Evolutionary conservation across 352 stramenopile genomes (phyloP).

Genomic region (Globisporangium alternatum): DNA sequence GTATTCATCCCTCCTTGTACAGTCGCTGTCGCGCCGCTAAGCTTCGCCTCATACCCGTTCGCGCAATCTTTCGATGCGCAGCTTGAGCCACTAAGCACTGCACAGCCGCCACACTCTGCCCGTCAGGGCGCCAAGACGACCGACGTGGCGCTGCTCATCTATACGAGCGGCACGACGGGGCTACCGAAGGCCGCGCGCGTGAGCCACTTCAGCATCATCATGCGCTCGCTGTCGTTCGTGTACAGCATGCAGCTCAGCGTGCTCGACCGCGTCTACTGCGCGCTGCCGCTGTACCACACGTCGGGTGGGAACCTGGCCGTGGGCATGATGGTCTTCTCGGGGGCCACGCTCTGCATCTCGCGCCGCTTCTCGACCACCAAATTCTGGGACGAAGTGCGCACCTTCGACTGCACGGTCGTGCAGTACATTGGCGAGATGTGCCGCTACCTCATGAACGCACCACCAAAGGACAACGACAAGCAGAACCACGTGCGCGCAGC

Average conservation of each 20-base stretch:
- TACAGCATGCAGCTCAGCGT: constrained; percentile 45
- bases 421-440: constrained; percentile 93
- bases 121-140: constrained; percentile 39
- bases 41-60: constrained; percentile 21
- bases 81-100: constrained; percentile 25
- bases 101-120: constrained; percentile 24
- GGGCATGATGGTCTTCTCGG: constrained; percentile 76
- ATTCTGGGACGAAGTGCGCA: constrained; percentile 76
- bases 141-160: constrained; percentile 78
- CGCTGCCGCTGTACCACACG: constrained; percentile 84
- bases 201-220: constrained; percentile 69
- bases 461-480: constrained; percentile 45
- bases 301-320: constrained; percentile 77
- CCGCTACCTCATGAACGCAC: constrained; percentile 75
- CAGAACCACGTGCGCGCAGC: constrained; percentile 73
- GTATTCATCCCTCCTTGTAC: neutral
- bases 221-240: constrained; percentile 55
- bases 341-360: constrained; percentile 72
- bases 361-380: constrained; percentile 67
- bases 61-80: constrained; percentile 46
- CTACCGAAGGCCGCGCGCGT: constrained; percentile 78
- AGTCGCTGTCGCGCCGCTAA: constrained; percentile 20
- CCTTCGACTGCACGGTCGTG: constrained; percentile 68
- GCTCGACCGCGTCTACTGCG: constrained; percentile 74
- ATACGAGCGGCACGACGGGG: constrained; percentile 82